Evolutionary conservation across 1,284 basidiomycete genomes (phyloP), one percentile per base, ranked within the genome.

Genomic region (Cystobasidium pallidum): DNA sequence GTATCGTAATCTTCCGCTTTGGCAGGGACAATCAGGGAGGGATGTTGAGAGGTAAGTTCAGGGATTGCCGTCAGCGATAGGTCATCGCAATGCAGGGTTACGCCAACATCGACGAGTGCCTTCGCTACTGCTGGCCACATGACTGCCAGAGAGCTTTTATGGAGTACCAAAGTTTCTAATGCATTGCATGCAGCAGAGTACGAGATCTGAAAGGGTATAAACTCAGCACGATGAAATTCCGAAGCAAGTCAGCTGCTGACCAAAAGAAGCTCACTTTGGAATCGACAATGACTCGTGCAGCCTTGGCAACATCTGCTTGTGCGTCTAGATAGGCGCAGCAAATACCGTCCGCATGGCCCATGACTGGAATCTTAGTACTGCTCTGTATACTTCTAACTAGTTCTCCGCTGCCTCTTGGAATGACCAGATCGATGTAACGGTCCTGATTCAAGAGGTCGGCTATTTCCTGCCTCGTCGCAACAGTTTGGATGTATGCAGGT

Each of bases 151-250:
- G 92, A 81, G 8, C 85, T 85, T 74, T 86, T 83, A 81, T 99
- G 92, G 0, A 99, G 82, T 39, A 99, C 84, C 15, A 99, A 85
- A 0, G 91, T 98, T 81, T 99, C 96, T 6, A 87, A 87, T 0
- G 95, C 85, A 80, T 99, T 99, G 81, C 96, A 99, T 0, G 95
- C 96, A 3, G 95, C 92, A 43, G 94, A 92, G 80, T 99, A 99
- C 80, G 95, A 89, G 47, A 86, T 90, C 93, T 96, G 78, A 34
- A 41, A 21, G 15, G 36, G n/a, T n/a, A n/a, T 13, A 10, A 17
- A n/a, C n/a, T 51, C 15, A 51, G 49, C 21, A 39, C 6, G 6
- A 15, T 51, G 15, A 41, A 11, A n/a, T 2, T 19, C 49, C n/a
- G n/a, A 43, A 34, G 28, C 52, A 57, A 32, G 21, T 51, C 24